phyloP scores from a whole-genome alignment of 495 filamentous ascomycete species.

The Daldinia grandis region DNA sequence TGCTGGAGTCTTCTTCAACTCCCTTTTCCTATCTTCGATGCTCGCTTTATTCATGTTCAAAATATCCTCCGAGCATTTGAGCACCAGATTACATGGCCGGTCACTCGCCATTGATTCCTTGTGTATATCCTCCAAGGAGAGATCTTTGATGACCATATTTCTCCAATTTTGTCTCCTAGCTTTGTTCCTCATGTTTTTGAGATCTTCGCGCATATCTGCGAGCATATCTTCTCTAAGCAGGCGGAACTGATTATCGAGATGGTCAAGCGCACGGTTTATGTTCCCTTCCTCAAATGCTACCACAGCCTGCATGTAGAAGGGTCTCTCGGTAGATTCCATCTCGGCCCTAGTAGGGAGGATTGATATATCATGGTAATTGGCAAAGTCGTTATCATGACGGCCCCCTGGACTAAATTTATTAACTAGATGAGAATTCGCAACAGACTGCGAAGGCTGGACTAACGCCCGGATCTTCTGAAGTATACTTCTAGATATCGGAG shows the following conservation, averaged over 20 bases:
- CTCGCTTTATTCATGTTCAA: constrained; percentile 48
- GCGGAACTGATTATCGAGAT: constrained; percentile 83
- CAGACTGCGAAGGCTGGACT: constrained; percentile 18
- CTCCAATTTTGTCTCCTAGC: constrained; percentile 52
- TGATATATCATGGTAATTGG: constrained; percentile 66
- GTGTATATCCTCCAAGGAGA: constrained; percentile 37
- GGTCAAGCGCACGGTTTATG: constrained; percentile 55
- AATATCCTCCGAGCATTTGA: constrained; percentile 58
- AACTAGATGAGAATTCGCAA: not conserved
- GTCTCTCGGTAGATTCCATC: constrained; percentile 62
- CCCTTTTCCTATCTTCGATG: constrained; percentile 52
- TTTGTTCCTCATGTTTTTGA: constrained; percentile 54
- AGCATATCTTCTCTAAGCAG: constrained; percentile 80
- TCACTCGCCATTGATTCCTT: constrained; percentile 39
- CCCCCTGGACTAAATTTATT: constrained; percentile 63
- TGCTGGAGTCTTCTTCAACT: constrained; percentile 56
- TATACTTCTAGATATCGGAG: constrained; percentile 26
- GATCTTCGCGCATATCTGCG: constrained; percentile 68
- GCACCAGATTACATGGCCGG: constrained; percentile 53
- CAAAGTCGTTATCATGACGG: constrained; percentile 80
- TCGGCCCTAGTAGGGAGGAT: constrained; percentile 77
- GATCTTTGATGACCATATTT: constrained; percentile 37
- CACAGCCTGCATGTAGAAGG: constrained; percentile 65
- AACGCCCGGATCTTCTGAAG: constrained; percentile 26
- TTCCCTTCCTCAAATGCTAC: constrained; percentile 48